These are phyloP conservation scores for Fusarium piperis DNA, from an alignment of 2,329 filamentous ascomycete species.

Conservation along the genomic window DNA sequence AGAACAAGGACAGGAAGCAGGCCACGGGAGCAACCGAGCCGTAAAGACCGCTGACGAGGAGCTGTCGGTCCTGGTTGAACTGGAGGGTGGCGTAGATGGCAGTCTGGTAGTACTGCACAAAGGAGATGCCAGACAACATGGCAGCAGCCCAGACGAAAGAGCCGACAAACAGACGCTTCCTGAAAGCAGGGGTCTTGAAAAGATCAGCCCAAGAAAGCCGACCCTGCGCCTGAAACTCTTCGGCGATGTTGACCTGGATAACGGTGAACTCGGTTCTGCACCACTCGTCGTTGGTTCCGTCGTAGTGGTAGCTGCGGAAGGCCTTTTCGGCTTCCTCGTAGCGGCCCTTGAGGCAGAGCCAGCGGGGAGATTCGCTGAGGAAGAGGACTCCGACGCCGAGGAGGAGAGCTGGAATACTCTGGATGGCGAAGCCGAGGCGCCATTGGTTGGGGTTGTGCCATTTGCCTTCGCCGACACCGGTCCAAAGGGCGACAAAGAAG, in stretches of 20 bases:
- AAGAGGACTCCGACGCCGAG: slow-evolving; percentile 49
- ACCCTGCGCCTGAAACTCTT: slow-evolving; percentile 43
- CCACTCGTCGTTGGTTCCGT: slow-evolving; percentile 50
- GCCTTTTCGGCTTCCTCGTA: slow-evolving; percentile 49
- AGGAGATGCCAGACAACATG: slow-evolving; percentile 54
- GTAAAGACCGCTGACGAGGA: slow-evolving; percentile 53
- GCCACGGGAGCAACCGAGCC: slow-evolving; percentile 51
- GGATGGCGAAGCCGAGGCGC: slow-evolving; percentile 51
- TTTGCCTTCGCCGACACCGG: slow-evolving; percentile 50
- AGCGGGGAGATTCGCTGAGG: slow-evolving; percentile 49
- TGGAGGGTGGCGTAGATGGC: slow-evolving; percentile 54
- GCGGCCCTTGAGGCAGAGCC: slow-evolving; percentile 49
- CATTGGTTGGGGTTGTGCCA: slow-evolving; percentile 52
- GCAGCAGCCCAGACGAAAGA: slow-evolving; percentile 54
- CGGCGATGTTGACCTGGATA: slow-evolving; percentile 50
- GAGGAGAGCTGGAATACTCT: slow-evolving; percentile 47
- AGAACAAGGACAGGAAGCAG: slow-evolving; percentile 50
- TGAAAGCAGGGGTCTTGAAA: slow-evolving; percentile 46
- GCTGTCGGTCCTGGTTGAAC: slow-evolving; percentile 48
- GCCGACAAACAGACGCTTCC: slow-evolving; percentile 51
- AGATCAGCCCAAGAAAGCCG: slow-evolving; percentile 47
- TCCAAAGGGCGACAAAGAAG: slow-evolving; percentile 53
- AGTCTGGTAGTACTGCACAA: slow-evolving; percentile 56
- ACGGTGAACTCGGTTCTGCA: slow-evolving; percentile 46
- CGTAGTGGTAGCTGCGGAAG: slow-evolving; percentile 48